A percentile compares a stretch with the other conserved stretches of the same genome.
phyloP scores from a whole-genome alignment of 148 eudicot species.

The Suaeda aralocaspica region DNA sequence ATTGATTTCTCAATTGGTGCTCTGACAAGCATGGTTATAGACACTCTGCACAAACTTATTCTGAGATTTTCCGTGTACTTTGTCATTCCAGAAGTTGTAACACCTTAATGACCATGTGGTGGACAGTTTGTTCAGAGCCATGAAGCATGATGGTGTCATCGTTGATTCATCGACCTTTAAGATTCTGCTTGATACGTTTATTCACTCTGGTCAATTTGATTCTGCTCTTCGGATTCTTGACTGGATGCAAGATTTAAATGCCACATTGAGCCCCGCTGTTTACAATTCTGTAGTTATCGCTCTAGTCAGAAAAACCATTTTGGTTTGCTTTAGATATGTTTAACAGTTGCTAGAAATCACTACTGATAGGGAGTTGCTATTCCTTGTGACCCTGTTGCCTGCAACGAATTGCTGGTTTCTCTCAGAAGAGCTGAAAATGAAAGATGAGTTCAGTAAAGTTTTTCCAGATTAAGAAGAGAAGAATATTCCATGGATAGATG shows the following conservation, averaged over 20 bases:
- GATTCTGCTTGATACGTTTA: conserved; percentile 59
- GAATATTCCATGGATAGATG: conserved; percentile 45
- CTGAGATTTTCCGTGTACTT: conserved; percentile 48
- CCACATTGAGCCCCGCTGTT: conserved; percentile 35
- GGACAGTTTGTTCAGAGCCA: conserved; percentile 35
- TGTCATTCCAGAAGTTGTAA: conserved; percentile 27
- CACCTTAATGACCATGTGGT: conserved; percentile 37
- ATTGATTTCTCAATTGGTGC: conserved; percentile 68
- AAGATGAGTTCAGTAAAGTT: conserved; percentile 46
- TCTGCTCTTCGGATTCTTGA: conserved; percentile 62
- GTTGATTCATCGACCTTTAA: conserved; percentile 56
- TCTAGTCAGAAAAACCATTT: conserved; percentile 50
- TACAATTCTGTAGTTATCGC: conserved; percentile 62
- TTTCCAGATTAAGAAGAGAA: conserved; percentile 43
- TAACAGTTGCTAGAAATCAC: conserved; percentile 41
- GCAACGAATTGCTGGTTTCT: conserved; percentile 82
- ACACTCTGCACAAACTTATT: conserved; percentile 58
- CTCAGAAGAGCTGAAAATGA: conserved; percentile 65
- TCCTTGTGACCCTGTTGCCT: conserved; percentile 47
- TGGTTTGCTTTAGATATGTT: conserved; percentile 53
- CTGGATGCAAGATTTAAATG: conserved; percentile 42
- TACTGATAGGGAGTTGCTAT: conserved; percentile 17
- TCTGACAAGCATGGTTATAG: conserved; percentile 45
- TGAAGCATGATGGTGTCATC: conserved; percentile 53
- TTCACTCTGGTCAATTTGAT: conserved; percentile 54